Conservation (phyloP, 2,329 filamentous ascomycete species). For the Neonectria ditissima region DNA sequence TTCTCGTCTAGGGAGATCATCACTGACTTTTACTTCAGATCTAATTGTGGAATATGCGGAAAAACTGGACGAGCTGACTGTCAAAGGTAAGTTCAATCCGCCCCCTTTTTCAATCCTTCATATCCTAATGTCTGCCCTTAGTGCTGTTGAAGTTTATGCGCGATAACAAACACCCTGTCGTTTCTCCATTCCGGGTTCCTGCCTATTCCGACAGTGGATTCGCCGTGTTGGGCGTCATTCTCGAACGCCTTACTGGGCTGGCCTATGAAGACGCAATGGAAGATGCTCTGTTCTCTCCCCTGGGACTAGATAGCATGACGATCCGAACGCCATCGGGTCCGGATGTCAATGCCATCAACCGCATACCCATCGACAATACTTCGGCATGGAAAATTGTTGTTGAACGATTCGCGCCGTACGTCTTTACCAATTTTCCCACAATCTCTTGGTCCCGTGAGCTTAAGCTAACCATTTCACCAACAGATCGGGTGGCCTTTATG, state of each 20-base stretch:
- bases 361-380: neutral
- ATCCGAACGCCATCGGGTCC: conserved; percentile 7
- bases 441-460: neutral
- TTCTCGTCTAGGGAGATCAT: too few species aligned
- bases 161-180: conserved; percentile 25
- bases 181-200: conserved; percentile 29
- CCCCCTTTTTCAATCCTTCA: too few species aligned
- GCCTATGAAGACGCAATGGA: conserved; percentile 29
- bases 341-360: conserved; percentile 29
- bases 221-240: conserved; percentile 25
- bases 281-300: conserved; percentile 18
- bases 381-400: conserved; percentile 34
- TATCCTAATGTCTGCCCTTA: neutral
- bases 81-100: neutral
- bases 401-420: conserved; percentile 37
- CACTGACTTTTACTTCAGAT: neutral
- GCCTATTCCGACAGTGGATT: conserved; percentile 41
- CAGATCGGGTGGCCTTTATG: conserved; percentile 36
- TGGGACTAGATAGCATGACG: conserved; percentile 28
- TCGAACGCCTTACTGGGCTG: conserved; percentile 30
- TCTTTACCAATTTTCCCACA: neutral
- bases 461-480: neutral
- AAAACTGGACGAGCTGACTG: neutral
- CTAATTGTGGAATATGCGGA: neutral
- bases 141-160: conserved; percentile 28